Evolutionary conservation across 192 early-diverging fungal species (phyloP).

Genomic region (Podila minutissima): DNA sequence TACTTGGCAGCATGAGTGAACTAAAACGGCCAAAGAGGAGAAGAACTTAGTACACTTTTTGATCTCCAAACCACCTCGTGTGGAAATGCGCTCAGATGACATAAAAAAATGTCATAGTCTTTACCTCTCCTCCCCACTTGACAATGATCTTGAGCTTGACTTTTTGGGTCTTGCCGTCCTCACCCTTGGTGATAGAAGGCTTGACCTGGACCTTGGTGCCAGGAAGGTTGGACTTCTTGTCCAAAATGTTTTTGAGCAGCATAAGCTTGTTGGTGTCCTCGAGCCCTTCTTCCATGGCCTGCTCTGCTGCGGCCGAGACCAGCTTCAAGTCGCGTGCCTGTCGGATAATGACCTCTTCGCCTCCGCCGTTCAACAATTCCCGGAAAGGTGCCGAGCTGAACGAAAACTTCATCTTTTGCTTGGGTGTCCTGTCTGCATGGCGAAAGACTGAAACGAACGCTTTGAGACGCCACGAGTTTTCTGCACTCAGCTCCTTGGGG

Average conservation of each 20-base stretch:
- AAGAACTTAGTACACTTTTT: background rate
- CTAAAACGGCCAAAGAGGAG: constrained; percentile 30
- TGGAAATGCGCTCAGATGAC: background rate
- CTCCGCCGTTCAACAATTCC: constrained; percentile 70
- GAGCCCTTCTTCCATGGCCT: constrained; percentile 64
- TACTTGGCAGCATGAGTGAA: constrained; percentile 94
- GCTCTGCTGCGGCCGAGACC: constrained; percentile 71
- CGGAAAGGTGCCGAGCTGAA: constrained; percentile 78
- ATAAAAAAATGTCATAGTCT: background rate
- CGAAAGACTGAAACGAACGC: constrained; percentile 92
- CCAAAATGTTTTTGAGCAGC: constrained; percentile 80
- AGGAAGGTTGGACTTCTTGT: constrained; percentile 79
- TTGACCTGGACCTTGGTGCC: constrained; percentile 96
- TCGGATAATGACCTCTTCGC: constrained; percentile 86
- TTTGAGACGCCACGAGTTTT: constrained; percentile 93
- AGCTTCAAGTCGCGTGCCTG: constrained; percentile 71
- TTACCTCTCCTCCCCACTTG: constrained; percentile 94
- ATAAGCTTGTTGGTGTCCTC: constrained; percentile 62
- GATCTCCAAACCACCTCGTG: background rate
- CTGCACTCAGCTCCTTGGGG: constrained; percentile 70
- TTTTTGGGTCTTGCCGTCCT: constrained; percentile 51
- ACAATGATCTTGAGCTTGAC: constrained; percentile 90
- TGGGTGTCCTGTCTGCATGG: constrained; percentile 96
- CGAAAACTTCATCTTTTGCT: constrained; percentile 95
- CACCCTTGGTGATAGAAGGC: constrained; percentile 73